phyloP scores from a whole-genome alignment of 2,329 filamentous ascomycete species.

The Trichoderma oligosporum region DNA sequence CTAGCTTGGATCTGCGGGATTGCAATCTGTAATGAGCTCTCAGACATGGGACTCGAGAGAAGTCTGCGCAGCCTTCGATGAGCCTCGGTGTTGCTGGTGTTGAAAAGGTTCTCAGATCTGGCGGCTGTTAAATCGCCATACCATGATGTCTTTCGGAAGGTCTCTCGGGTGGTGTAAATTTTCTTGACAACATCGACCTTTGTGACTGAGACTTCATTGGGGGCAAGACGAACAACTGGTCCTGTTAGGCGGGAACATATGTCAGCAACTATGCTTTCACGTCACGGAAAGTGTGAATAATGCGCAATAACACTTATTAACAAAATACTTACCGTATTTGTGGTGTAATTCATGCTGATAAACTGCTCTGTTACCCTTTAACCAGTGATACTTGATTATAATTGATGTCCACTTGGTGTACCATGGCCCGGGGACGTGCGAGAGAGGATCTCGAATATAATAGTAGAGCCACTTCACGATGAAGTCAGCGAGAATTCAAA shows the following conservation, averaged over 20 bases:
- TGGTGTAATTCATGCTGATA: background rate
- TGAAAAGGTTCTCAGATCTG: conserved; percentile 30
- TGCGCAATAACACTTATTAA: too few relatives aligned
- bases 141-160: background rate
- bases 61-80: conserved; percentile 41
- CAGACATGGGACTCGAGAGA: conserved; percentile 40
- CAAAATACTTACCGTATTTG: background rate
- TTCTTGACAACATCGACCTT: background rate
- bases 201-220: background rate
- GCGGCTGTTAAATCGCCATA: background rate
- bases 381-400: background rate
- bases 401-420: conserved; percentile 1
- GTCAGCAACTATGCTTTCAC: background rate
- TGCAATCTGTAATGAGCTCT: conserved; percentile 32
- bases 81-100: conserved; percentile 36
- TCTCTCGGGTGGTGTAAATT: background rate
- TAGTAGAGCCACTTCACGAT: background rate
- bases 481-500: background rate
- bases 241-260: background rate
- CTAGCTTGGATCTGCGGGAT: conserved; percentile 35
- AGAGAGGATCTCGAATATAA: background rate
- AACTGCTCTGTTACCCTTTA: background rate
- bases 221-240: background rate
- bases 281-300: too few relatives aligned
- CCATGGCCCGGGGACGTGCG: background rate